These are phyloP conservation scores for Caloboletus firmus DNA, from an alignment of 1,284 basidiomycete genomes.

Conservation along the genomic window DNA sequence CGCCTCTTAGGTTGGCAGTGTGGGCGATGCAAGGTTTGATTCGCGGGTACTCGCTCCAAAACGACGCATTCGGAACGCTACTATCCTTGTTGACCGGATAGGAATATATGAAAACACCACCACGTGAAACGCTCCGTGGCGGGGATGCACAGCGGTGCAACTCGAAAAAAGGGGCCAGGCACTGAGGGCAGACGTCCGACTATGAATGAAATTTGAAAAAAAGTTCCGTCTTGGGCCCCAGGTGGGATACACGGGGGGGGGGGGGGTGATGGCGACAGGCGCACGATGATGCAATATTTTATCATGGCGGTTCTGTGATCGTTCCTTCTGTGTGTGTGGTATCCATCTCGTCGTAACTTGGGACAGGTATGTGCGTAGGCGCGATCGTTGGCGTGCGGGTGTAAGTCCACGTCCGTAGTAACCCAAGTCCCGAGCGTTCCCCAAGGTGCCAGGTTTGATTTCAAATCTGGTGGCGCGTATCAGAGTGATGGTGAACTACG, in stretches of 20 bases:
- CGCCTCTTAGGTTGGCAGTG: not conserved
- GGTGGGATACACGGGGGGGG: too few species aligned
- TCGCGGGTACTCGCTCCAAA: not conserved
- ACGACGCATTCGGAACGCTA: not conserved
- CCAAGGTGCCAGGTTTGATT: not conserved
- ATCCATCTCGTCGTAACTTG: not conserved
- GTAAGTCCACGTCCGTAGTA: not conserved
- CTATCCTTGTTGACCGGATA: slow-evolving; percentile 9
- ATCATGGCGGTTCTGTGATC: not conserved
- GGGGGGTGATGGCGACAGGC: not conserved
- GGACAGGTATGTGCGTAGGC: too few species aligned
- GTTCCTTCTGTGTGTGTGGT: not conserved
- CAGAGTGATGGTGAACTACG: slow-evolving; percentile 7
- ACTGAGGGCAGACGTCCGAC: not conserved
- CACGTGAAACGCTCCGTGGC: not conserved
- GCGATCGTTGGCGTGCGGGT: not conserved
- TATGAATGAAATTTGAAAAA: not conserved
- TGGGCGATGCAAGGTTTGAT: not conserved
- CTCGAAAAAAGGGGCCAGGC: not conserved
- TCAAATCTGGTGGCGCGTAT: not conserved
- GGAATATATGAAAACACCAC: slow-evolving; percentile 11
- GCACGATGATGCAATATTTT: too few species aligned
- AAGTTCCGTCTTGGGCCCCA: not conserved
- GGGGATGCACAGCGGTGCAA: not conserved
- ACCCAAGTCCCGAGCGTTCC: not conserved